These are phyloP conservation scores for Solanum pimpinellifolium DNA, from an alignment of 257 asterid species.

Conservation along the genomic window DNA sequence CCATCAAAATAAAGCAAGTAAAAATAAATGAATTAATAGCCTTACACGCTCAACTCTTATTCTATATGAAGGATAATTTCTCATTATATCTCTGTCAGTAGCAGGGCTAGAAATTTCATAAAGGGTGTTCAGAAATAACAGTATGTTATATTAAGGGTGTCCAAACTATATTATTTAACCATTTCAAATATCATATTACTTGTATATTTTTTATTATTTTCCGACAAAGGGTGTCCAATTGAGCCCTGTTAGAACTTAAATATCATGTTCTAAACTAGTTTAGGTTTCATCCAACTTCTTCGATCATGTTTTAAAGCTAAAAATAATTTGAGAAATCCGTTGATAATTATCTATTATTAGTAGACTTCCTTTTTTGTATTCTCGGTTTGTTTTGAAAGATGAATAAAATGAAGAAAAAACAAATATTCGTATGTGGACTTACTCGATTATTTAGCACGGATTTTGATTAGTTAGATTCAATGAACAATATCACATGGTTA, in stretches of 20 bases:
- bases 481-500: background rate
- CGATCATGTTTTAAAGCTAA: background rate
- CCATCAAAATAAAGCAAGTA: rapidly evolving
- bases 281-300: background rate
- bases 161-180: too few species aligned
- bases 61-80: background rate
- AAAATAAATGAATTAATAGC: background rate
- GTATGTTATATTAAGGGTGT: too few species aligned
- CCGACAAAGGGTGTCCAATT: too few species aligned
- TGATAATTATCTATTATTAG: background rate
- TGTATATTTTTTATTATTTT: too few species aligned
- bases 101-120: too few species aligned
- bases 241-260: background rate
- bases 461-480: background rate
- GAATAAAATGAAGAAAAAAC: background rate
- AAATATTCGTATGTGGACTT: background rate
- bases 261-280: background rate
- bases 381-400: background rate
- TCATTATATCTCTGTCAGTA: rapidly evolving
- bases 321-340: background rate
- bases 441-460: background rate
- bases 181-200: too few species aligned
- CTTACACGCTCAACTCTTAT: background rate
- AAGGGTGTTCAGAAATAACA: too few species aligned
- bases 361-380: background rate